phyloP scores from a whole-genome alignment of 148 eudicot genomes.

The Rhododendron vialii region DNA sequence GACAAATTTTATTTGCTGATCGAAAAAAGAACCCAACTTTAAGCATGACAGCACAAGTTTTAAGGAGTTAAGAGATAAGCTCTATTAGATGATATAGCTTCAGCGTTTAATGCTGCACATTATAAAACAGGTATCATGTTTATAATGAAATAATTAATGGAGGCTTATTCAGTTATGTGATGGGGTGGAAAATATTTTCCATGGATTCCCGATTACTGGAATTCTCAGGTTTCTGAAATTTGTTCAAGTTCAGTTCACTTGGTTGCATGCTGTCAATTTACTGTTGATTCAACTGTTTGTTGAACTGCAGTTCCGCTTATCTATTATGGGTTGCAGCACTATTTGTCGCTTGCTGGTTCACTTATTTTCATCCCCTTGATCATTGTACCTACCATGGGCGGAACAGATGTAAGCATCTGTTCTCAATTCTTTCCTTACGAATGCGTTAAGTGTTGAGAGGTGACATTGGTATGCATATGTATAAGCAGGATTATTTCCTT shows the following conservation, averaged over 20 bases:
- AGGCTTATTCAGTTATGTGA: background rate
- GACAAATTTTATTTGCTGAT: background rate
- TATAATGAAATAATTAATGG: background rate
- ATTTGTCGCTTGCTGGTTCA: constrained; percentile 80
- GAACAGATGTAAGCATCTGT: constrained; percentile 70
- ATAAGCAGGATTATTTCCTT: constrained; percentile 11
- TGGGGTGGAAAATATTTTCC: background rate
- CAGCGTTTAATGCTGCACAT: background rate
- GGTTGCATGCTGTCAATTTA: background rate
- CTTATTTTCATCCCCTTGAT: constrained; percentile 76
- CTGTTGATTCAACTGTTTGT: constrained; percentile 11
- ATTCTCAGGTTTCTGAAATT: background rate
- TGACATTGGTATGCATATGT: background rate
- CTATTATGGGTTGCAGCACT: constrained; percentile 86
- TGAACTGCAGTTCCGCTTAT: constrained; percentile 56
- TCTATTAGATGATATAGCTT: background rate
- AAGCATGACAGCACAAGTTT: background rate
- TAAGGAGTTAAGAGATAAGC: background rate
- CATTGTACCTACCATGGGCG: constrained; percentile 91
- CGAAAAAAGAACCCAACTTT: background rate
- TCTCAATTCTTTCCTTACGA: constrained; percentile 1
- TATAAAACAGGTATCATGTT: background rate
- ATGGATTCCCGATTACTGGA: background rate
- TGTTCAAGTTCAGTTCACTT: background rate
- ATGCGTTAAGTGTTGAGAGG: background rate